These are phyloP conservation scores for Teunomyces kruisii DNA, from an alignment of 805 yeast species.

Conservation along the genomic window DNA sequence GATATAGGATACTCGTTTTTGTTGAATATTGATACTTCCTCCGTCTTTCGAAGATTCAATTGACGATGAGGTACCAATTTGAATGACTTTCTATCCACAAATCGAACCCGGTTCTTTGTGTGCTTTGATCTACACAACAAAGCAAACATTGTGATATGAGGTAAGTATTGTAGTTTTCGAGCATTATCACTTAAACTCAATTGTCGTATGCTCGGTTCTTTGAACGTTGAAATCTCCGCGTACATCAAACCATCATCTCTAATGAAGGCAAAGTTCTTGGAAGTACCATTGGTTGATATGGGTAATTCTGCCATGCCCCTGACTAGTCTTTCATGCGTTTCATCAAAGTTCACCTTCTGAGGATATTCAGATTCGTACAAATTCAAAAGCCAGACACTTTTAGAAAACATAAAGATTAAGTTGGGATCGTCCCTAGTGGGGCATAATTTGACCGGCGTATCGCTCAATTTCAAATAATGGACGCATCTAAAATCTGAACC, in stretches of 20 bases:
- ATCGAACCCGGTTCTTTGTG: constrained; percentile 24
- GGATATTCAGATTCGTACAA: constrained; percentile 27
- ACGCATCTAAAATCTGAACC: constrained; percentile 9
- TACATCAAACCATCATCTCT: constrained; percentile 39
- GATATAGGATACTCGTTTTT: constrained; percentile 31
- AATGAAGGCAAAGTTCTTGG: constrained; percentile 16
- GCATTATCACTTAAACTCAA: constrained; percentile 33
- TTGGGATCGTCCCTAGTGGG: constrained; percentile 14
- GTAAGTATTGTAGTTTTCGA: constrained; percentile 29
- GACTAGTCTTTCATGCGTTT: constrained; percentile 30
- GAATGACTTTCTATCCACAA: constrained; percentile 32
- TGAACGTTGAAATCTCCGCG: constrained; percentile 24
- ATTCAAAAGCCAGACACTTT: constrained; percentile 34
- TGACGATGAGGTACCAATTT: constrained; percentile 20
- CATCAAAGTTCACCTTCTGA: constrained; percentile 33
- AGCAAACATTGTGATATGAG: constrained; percentile 27
- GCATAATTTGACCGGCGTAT: constrained; percentile 23
- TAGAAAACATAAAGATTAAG: constrained; percentile 24
- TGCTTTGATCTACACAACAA: constrained; percentile 31
- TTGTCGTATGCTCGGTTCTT: constrained; percentile 26
- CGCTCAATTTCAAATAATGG: constrained; percentile 25
- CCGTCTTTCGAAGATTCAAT: constrained; percentile 5
- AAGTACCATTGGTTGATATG: background rate
- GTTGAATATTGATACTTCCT: constrained; percentile 17
- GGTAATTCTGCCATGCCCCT: constrained; percentile 15